phyloP scores from a whole-genome alignment of 176 grass and related monocot species.

The Oryza brachyantha region DNA sequence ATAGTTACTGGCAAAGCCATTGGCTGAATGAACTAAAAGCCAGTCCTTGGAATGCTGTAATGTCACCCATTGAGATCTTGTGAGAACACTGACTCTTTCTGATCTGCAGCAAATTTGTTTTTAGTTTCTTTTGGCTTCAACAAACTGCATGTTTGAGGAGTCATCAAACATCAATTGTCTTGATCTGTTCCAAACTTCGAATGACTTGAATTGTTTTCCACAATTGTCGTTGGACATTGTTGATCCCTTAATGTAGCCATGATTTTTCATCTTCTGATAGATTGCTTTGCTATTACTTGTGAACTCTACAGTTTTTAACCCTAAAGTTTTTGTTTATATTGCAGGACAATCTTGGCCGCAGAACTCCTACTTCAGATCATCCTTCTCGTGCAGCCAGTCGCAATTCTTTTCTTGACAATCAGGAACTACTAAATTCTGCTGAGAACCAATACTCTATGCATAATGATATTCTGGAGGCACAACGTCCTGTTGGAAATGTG shows the following conservation, averaged over 20 bases:
- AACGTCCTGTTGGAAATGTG: conserved; percentile 19
- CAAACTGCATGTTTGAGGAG: neutral
- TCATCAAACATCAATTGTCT: neutral
- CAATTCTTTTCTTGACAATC: conserved; percentile 66
- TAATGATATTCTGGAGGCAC: conserved; percentile 50
- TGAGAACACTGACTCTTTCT: neutral
- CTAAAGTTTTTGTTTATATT: conserved; percentile 31
- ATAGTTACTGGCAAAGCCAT: neutral
- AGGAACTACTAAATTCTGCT: conserved; percentile 51
- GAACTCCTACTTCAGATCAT: conserved; percentile 59
- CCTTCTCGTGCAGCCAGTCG: conserved; percentile 61
- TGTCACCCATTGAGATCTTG: neutral
- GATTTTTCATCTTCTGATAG: neutral
- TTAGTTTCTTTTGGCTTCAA: conserved; percentile 7
- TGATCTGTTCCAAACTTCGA: neutral
- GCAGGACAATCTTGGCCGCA: conserved; percentile 64
- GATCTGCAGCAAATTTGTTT: neutral
- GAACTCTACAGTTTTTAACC: neutral
- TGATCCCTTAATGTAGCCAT: neutral
- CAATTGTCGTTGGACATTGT: neutral
- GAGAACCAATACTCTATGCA: conserved; percentile 45
- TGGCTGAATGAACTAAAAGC: neutral
- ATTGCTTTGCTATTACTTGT: neutral
- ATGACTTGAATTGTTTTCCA: neutral
- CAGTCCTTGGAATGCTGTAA: conserved; percentile 3